phyloP scores from a whole-genome alignment of 1,284 basidiomycete species.

The Filobasidium uniguttulatum region DNA sequence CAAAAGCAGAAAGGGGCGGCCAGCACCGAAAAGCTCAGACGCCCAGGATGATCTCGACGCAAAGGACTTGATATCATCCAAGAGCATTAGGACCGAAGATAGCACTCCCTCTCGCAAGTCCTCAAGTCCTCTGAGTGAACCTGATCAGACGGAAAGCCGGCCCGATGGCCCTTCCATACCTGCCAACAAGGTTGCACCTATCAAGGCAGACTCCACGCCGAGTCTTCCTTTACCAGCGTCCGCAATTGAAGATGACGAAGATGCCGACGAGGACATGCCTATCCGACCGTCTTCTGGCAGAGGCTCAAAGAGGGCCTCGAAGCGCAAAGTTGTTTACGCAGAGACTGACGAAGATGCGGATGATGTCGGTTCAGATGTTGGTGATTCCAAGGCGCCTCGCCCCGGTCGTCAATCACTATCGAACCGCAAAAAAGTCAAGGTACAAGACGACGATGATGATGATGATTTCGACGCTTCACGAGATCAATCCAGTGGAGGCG shows the following conservation, averaged over 20 bases:
- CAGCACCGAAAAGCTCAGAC: conserved; percentile 5
- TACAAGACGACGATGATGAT: conserved; percentile 4
- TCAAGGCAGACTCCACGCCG: conserved; percentile 7
- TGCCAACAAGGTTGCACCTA: conserved; percentile 14
- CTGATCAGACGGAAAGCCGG: conserved; percentile 1
- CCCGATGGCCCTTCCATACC: conserved; percentile 1
- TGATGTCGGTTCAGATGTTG: conserved; percentile 10
- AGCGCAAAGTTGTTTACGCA: conserved; percentile 33
- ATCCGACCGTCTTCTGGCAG: background rate
- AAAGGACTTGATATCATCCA: background rate
- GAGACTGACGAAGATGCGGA: conserved; percentile 29
- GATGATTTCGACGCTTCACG: conserved; percentile 1
- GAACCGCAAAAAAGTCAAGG: background rate
- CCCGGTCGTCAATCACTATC: background rate
- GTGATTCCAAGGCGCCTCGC: background rate
- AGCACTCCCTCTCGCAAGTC: too few relatives aligned
- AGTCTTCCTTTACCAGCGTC: background rate
- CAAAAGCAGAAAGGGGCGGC: conserved; percentile 5
- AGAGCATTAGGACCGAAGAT: background rate
- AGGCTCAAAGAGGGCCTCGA: conserved; percentile 20
- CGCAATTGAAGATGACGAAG: conserved; percentile 13
- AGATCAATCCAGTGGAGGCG: conserved; percentile 7
- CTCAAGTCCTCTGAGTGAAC: background rate
- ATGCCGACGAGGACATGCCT: conserved; percentile 16
- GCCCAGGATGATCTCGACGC: conserved; percentile 13